Evolutionary conservation across 1,139 yeast genomes (phyloP), one percentile per base, ranked within the genome.

Genomic region (Pichia sp.): DNA sequence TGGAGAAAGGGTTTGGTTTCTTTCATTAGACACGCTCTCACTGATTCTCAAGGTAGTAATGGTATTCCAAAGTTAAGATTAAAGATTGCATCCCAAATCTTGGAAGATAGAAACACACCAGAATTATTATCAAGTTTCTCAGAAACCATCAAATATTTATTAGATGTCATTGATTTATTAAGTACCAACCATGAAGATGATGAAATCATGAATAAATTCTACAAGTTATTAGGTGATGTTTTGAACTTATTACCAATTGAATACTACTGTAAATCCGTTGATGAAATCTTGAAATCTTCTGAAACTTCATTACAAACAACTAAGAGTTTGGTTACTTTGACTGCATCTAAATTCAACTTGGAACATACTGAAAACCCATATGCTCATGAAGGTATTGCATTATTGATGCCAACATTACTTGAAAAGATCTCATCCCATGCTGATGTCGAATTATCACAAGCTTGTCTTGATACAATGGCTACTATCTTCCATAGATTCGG

Each of bases 241-340:
- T 69, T 91, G 54, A 81, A 81, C 50, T 71, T 89, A 53, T 71
- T 91, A 48, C 97, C 98, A 27, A 77, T 90, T 56, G 75, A 75
- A 49, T 77, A 81, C 56, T 90, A 88, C 61, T 83, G 86, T 34
- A 72, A 75, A 27, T 80, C 95, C 2, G 75, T 85, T 28, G 64
- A 77, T n/a, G 72, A 86, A 12, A 69, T 83, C 32, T 52, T 75
- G 27, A 46, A 54, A 2, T 54, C 63, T 4, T 20, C 54, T 4
- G 55, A 58, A 9, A 48, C 59, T 8, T 51, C 63, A 49, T 62
- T 72, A 34, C 54, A 57, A 46, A 59, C 77, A 40, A 75, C 77
- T 34, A 71, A 71, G 51, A 83, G 81, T 57, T 69, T 84, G 53
- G 79, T 84, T 10, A 61, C 75, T 34, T 76, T 89, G 47, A 74